Evolutionary conservation across 306 rosid species (phyloP), one percentile per base, ranked within the genome.

Genomic region (Quercus parvula): DNA sequence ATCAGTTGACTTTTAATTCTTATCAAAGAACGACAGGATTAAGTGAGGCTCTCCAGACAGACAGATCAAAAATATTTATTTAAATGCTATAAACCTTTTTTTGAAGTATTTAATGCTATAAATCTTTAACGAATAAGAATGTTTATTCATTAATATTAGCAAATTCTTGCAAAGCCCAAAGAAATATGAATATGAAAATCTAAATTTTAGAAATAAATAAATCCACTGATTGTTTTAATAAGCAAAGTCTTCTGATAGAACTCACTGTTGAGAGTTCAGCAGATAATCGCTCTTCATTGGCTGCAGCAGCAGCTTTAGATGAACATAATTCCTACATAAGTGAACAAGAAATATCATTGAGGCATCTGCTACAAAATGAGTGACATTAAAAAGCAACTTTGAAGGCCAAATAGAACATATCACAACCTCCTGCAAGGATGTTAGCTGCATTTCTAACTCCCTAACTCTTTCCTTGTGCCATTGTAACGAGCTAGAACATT

Each of bases 261-360:
- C 99, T 88, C 84, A 95, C 98, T 82, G 97, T 93, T 55, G 96
- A 84, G 35, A 95, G 90, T 83, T 95, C 99, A 38, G 97, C 88
- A 71, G 85, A 84, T 58, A 90, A 86, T 78, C 81, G 90, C 78
- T 85, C 93, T 86, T 95, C 99, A 30, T 89, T 91, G 57, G 85
- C 85, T 76, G 92, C 87, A 12, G 99, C 91, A 81, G 85, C 81
- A 82, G 83, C 92, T 87, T 85, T 91, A 46, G 96, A 54, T 63
- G 92, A 85, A 77, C 86, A 68, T 64, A 95, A 84, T 82, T 91
- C 97, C 99, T 95, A 57, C 22, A 79, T 56, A 70, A 49, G 31
- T 28, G 27, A 81, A 28, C 69, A 56, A 76, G 62, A 81, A 56
- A 69, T 25, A 84, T 49, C 66, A 78, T 59, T 20, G 46, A 76